phyloP scores from a whole-genome alignment of 106 monocot genomes.

The Dendrobium nobile region DNA sequence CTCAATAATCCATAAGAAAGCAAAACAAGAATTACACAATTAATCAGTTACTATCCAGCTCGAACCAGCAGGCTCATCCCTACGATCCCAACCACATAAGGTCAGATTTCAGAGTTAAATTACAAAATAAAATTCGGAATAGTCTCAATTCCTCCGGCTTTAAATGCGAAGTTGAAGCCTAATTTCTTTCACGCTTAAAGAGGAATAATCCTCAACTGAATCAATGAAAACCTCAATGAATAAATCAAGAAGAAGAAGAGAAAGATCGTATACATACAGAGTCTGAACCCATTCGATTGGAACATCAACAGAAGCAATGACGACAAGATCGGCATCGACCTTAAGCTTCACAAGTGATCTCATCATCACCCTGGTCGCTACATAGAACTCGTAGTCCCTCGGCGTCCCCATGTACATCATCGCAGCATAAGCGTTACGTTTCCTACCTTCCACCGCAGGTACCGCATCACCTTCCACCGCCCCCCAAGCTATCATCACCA shows the following conservation, averaged over 20 bases:
- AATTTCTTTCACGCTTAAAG: neutral
- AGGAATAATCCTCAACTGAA: too few relatives aligned
- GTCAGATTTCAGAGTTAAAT: neutral
- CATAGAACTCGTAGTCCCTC: constrained; percentile 98
- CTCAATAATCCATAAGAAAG: neutral
- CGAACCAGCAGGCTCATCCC: neutral
- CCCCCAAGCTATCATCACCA: neutral
- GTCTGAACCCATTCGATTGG: constrained; percentile 55
- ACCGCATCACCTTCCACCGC: neutral
- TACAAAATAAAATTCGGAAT: neutral
- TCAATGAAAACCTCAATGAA: neutral
- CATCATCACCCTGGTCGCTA: constrained; percentile 89
- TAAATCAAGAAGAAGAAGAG: neutral
- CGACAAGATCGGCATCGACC: constrained; percentile 92
- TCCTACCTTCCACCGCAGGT: constrained; percentile 2
- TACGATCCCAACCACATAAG: neutral
- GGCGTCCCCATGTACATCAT: constrained; percentile 99
- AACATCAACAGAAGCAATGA: constrained; percentile 90
- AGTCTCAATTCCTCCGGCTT: neutral
- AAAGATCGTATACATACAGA: constrained; percentile 27
- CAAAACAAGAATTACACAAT: neutral
- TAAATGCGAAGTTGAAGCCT: neutral
- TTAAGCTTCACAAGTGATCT: constrained; percentile 56
- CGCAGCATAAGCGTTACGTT: constrained; percentile 73
- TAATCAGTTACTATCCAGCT: neutral